Conservation (phyloP, 345 rosid genomes). For the Adansonia digitata region DNA sequence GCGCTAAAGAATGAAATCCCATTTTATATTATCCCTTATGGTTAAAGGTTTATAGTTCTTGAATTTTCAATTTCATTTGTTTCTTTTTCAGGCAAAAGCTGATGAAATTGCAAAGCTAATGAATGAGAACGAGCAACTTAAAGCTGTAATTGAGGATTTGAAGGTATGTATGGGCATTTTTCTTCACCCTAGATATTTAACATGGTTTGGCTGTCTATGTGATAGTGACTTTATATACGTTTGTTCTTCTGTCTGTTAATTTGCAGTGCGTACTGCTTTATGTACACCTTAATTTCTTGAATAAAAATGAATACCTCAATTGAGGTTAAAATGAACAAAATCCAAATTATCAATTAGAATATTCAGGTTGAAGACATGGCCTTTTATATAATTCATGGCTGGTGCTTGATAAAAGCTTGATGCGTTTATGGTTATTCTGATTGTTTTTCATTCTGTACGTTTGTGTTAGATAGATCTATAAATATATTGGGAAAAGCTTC, state of each 20-base stretch:
- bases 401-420: background rate
- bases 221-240: background rate
- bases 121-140: conserved; percentile 96
- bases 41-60: conserved; percentile 16
- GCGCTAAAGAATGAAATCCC: background rate
- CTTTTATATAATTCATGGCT: background rate
- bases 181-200: background rate
- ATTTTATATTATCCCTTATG: background rate
- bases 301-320: background rate
- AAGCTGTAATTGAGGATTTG: conserved; percentile 67
- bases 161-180: conserved; percentile 49
- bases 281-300: background rate
- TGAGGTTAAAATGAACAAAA: background rate
- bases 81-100: conserved; percentile 78
- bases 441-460: background rate
- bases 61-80: conserved; percentile 3
- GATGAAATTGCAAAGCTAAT: conserved; percentile 95
- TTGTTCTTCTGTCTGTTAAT: background rate
- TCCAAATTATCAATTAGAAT: background rate
- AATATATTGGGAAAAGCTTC: background rate
- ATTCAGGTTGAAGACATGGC: background rate
- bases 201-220: background rate
- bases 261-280: background rate
- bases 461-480: background rate
- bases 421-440: background rate